A percentile compares a stretch with the other conserved stretches of the same genome.
phyloP scores from a whole-genome alignment of 192 early-diverging fungal genomes.

The Entomortierella parvispora region DNA sequence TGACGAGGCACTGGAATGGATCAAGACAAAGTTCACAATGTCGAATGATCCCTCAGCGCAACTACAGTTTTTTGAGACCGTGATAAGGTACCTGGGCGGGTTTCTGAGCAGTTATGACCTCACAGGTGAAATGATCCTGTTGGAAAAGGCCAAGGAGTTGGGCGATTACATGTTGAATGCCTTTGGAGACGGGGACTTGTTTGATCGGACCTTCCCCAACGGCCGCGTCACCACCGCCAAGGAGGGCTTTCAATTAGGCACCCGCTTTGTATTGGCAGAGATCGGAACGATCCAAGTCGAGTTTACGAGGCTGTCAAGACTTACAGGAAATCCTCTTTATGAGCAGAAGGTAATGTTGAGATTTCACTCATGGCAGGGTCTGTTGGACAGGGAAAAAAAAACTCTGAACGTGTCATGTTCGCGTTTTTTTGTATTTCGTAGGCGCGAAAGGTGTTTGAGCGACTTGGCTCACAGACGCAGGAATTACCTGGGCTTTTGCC shows the following conservation, averaged over 20 bases:
- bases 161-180: conserved; percentile 75
- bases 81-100: conserved; percentile 82
- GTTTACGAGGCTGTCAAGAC: conserved; percentile 81
- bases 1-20: conserved; percentile 72
- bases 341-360: conserved; percentile 67
- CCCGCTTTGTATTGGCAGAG: conserved; percentile 67
- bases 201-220: conserved; percentile 7
- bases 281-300: conserved; percentile 85
- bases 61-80: conserved; percentile 85
- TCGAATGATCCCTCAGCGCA: conserved; percentile 38
- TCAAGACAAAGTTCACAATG: conserved; percentile 68
- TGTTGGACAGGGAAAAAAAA: too few relatives aligned
- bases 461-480: conserved; percentile 10
- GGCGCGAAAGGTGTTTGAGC: conserved; percentile 27
- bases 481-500: conserved; percentile 33
- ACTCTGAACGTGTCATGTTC: too few relatives aligned
- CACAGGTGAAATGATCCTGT: conserved; percentile 71
- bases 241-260: conserved; percentile 8
- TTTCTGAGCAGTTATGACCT: conserved; percentile 87
- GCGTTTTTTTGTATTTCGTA: too few relatives aligned
- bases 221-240: conserved; percentile 16
- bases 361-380: neutral
- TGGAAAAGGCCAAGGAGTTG: conserved; percentile 79
- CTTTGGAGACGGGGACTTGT: conserved; percentile 50
- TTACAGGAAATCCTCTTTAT: conserved; percentile 78